These are phyloP conservation scores for Biscogniauxia marginata DNA, from an alignment of 2,329 filamentous ascomycete genomes.

Conservation along the genomic window DNA sequence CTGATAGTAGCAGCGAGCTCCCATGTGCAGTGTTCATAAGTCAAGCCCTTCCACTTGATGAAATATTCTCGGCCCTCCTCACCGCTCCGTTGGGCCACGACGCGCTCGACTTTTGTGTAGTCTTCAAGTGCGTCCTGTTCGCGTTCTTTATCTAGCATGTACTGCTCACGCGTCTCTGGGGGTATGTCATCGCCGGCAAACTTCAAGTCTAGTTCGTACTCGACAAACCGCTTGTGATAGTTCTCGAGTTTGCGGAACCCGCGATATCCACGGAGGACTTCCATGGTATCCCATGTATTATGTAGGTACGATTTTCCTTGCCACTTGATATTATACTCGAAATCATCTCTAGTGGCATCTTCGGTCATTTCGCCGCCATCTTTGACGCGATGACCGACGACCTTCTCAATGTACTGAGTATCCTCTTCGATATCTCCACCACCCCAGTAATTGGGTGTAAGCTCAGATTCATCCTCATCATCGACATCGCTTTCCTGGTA, in stretches of 20 bases:
- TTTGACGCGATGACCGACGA: constrained; percentile 81
- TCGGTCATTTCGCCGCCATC: constrained; percentile 61
- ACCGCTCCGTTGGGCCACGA: constrained; percentile 79
- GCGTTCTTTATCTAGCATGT: constrained; percentile 90
- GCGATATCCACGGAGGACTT: constrained; percentile 71
- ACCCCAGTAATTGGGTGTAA: constrained; percentile 68
- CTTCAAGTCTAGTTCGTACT: constrained; percentile 74
- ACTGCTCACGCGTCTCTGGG: constrained; percentile 87
- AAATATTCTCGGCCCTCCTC: constrained; percentile 85
- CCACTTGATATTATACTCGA: constrained; percentile 95
- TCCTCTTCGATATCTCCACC: constrained; percentile 70
- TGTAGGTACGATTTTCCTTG: constrained; percentile 93
- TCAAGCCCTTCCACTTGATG: constrained; percentile 94
- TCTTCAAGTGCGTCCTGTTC: constrained; percentile 86
- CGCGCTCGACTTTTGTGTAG: constrained; percentile 87
- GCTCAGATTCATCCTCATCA: constrained; percentile 62
- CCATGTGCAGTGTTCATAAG: constrained; percentile 95
- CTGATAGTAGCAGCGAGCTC: constrained; percentile 75
- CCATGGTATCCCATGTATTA: constrained; percentile 87
- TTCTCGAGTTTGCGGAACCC: constrained; percentile 91
- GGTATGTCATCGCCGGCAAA: constrained; percentile 72
- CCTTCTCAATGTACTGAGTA: constrained; percentile 82
- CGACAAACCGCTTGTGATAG: constrained; percentile 82
- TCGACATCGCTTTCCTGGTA: constrained; percentile 69
- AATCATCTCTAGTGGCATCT: constrained; percentile 68